Evolutionary conservation across 352 stramenopile species (phyloP).

Genomic region (Pythium periplocum): DNA sequence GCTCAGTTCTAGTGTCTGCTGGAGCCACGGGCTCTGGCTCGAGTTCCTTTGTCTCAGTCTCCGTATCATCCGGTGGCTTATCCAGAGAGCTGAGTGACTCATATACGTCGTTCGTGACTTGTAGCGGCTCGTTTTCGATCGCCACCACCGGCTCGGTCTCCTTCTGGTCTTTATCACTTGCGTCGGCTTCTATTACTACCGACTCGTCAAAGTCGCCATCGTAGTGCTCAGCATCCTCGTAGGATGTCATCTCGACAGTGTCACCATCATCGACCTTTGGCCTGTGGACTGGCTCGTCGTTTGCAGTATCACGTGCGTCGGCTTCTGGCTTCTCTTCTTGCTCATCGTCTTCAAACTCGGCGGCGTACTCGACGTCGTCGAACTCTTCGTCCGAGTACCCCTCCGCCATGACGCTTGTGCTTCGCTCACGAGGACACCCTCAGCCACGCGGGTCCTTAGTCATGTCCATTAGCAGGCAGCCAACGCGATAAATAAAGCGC

Average conservation of each 20-base stretch:
- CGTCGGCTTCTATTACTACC: no score
- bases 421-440: background rate
- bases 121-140: background rate
- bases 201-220: conserved; percentile 8
- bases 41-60: no score
- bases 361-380: conserved; percentile 22
- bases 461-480: no score
- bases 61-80: no score
- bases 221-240: conserved; percentile 11
- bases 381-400: conserved; percentile 62
- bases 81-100: no score
- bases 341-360: conserved; percentile 15
- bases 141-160: background rate
- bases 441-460: no score
- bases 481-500: no score
- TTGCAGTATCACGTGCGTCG: no score
- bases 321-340: background rate
- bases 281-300: no score
- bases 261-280: background rate
- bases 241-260: background rate
- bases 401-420: conserved; percentile 17
- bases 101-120: no score
- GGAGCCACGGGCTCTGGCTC: no score
- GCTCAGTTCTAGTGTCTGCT: no score
- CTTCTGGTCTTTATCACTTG: background rate